Evolutionary conservation across 208 protist species (phyloP).

Genomic region (Wallacemonas rigidus): DNA sequence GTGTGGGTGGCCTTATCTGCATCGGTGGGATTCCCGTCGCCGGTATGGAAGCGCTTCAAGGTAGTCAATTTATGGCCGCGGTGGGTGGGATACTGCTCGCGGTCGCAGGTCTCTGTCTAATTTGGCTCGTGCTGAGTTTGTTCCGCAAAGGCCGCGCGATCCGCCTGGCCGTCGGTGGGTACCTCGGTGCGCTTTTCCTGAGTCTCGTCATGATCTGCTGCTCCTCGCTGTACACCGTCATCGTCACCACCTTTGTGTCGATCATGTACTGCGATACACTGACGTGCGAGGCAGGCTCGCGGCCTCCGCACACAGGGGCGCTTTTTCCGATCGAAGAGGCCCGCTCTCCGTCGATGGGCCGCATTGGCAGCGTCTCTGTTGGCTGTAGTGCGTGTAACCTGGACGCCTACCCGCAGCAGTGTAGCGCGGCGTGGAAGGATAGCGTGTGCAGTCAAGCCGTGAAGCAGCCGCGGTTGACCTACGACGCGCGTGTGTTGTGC

Average conservation of each 20-base stretch:
- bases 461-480: slow-evolving; percentile 40
- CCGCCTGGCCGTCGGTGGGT: slow-evolving; percentile 22
- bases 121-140: slow-evolving; percentile 47
- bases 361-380: neutral
- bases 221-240: slow-evolving; percentile 62
- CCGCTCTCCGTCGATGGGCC: neutral
- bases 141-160: slow-evolving; percentile 40
- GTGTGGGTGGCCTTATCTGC: slow-evolving; percentile 41
- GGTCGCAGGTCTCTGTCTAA: slow-evolving; percentile 12
- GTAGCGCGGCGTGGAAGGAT: slow-evolving; percentile 30
- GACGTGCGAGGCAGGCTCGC: slow-evolving; percentile 39
- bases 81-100: slow-evolving; percentile 31
- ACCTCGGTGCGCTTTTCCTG: slow-evolving; percentile 25
- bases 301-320: slow-evolving; percentile 30
- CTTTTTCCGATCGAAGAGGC: slow-evolving; percentile 25
- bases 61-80: slow-evolving; percentile 31
- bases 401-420: slow-evolving; percentile 44
- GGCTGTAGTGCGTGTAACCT: slow-evolving; percentile 56
- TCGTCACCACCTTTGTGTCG: slow-evolving; percentile 58
- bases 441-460: slow-evolving; percentile 30
- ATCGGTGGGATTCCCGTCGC: slow-evolving; percentile 29
- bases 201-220: slow-evolving; percentile 38
- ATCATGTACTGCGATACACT: slow-evolving; percentile 57
- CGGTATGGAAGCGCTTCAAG: slow-evolving; percentile 34
- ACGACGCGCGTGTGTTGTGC: slow-evolving; percentile 60